These are phyloP conservation scores for Arabidopsis arenosa DNA, from an alignment of 345 rosid genomes.

Conservation along the genomic window DNA sequence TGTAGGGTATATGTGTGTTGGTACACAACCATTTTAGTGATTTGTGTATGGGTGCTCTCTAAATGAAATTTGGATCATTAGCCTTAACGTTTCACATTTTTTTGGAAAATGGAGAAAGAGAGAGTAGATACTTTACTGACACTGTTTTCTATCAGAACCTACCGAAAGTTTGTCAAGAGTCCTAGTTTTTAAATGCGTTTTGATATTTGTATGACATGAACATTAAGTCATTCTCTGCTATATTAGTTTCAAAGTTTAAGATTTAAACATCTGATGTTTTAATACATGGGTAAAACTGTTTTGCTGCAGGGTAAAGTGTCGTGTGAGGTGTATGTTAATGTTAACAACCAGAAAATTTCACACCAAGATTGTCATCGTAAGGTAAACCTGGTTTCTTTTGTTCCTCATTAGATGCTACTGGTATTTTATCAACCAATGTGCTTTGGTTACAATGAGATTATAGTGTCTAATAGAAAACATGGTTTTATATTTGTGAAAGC, in stretches of 20 bases:
- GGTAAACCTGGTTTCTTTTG: constrained; percentile 51
- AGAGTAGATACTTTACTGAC: background rate
- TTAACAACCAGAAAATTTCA: constrained; percentile 61
- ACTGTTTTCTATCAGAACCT: background rate
- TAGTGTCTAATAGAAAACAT: background rate
- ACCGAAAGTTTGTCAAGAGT: background rate
- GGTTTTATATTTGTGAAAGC: background rate
- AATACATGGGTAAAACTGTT: constrained; percentile 20
- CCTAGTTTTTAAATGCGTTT: too few species aligned
- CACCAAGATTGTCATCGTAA: constrained; percentile 66
- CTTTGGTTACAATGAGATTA: constrained; percentile 14
- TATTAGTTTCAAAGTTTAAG: background rate
- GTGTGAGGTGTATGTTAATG: constrained; percentile 74
- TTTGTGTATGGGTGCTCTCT: background rate
- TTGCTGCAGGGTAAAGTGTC: constrained; percentile 63
- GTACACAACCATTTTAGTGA: too few species aligned
- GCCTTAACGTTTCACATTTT: background rate
- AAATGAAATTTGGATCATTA: background rate
- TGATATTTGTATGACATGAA: constrained; percentile 10
- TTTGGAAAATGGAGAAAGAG: background rate
- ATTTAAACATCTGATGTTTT: background rate
- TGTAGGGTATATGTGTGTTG: background rate
- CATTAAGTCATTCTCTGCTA: background rate
- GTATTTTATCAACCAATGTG: background rate
- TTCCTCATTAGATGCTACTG: background rate